Evolutionary conservation across 495 filamentous ascomycete genomes (phyloP), one percentile per base, ranked within the genome.

Genomic region (Aspergillus nidulans): DNA sequence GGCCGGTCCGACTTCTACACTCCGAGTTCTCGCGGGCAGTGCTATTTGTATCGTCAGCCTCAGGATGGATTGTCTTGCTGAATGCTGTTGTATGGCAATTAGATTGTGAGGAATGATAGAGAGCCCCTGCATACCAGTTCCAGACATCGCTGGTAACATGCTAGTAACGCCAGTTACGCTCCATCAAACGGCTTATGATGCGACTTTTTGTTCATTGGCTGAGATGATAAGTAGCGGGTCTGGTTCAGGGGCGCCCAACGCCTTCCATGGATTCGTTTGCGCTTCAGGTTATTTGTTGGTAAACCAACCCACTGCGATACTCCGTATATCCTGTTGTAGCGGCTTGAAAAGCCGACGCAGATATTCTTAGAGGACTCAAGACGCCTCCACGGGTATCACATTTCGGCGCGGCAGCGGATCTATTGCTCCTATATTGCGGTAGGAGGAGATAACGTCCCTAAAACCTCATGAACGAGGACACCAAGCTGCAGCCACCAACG

Each of bases 161-260:
- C 43, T 41, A n/a, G 24, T 23, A 45, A 49, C 24, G 12, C 21
- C 9, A n/a, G 15, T 13, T n/a, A 34, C 25, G n/a, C 25, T 34
- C 18, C 24, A n/a, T n/a, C n/a, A n/a, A 32, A 28, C 21, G 12
- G 15, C 30, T 5, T 34, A 18, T 21, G 25, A 12, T 47, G 15
- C 40, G 20, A 30, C 43, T 24, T 21, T n/a, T 6, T 38, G 23
- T 10, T 20, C 9, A 55, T 55, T 55, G 52, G 52, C 12, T n/a
- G 43, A 7, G 9, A 15, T 20, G 6, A 1, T 10, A 25, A 0
- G 32, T 15, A 45, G 53, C 49, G 59, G 59, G 52, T 53, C 52
- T 28, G 42, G 56, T 45, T 63, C 60, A 63, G 60, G 60, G 60
- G 60, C 55, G 56, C 43, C 52, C 16, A 43, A 23, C 34, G 53